Base-by-base conservation (phyloP, 2,329 filamentous ascomycete species). In the Teratosphaeria epicoccoides region DNA sequence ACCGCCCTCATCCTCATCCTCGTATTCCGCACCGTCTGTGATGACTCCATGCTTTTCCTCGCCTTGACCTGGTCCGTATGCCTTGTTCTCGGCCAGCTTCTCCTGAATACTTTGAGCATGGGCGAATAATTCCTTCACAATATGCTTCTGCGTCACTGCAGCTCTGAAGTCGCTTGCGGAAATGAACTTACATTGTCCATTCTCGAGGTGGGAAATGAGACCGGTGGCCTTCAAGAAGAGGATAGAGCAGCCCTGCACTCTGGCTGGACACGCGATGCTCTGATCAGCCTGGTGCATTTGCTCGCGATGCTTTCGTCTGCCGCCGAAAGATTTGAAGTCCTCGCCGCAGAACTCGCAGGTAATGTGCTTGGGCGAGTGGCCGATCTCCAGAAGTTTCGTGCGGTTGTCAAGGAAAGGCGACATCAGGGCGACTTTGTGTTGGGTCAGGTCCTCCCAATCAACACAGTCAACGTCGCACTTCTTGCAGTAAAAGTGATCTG, bases 321-420 rank as follows among this genome's bases (percentile, higher is more conserved):
- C 80, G 22, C 70, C 71, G 2, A 72, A 67, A 24, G 72, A 78
- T 54, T 74, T 73, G 65, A 80, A 82, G 43, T 82, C 78, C 7
- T 72, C 62, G 11, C 75, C 76, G 49, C 80, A 83, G 43, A 80
- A 69, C 11, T 77, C 74, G 61, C 80, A 83, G 48, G 72, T 73
- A 45, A 77, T 74, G 55, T 79, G 74, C 60, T 60, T 45, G 47
- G 59, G 64, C 68, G 53, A 53, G 17, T 59, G 58, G 37, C 57
- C 59, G 22, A 59, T 60, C 40, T 58, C 59, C n/a, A 44, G 46
- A 14, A 40, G n/a, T 1, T 51, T 51, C 9, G 37, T 23, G 25
- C 55, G 54, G 46, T 49, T 54, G 11, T 56, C 60, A 11, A 29
- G 49, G 44, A 49, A 60, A 37, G 46, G 61, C 1, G 61, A 59